Base-by-base conservation (phyloP, 768 basidiomycete species). In the Termitomyces sp. region DNA sequence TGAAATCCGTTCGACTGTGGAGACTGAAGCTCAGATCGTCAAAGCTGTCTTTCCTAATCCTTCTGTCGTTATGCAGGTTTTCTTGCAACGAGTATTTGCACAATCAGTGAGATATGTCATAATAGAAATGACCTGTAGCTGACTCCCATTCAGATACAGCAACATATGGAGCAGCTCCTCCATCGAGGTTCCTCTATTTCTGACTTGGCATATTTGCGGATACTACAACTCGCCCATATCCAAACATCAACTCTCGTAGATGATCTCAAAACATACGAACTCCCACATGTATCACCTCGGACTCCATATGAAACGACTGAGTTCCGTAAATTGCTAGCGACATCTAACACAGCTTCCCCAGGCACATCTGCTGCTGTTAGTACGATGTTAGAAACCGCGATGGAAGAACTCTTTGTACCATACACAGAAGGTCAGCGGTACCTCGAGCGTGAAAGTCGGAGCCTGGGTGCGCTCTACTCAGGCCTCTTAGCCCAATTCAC, bases 11-110 rank as follows among this genome's bases (percentile, higher is more conserved):
- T 77, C 78, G 4, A 98, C 96, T 0, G 94, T 98, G 22, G 91
- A 88, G 32, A 94, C 96, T 53, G 97, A 99, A 70, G 89, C 92
- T 0, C 94, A 98, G 66, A 99, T 99, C 50, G 95, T 99, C 27
- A 95, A 97, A 68, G 96, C 94, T 3, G 97, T 99, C 12, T 99
- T 99, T 69, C 97, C 97, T 0, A 94, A 96, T 62, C 96, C 97
- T 9, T 84, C 89, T 16, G 83, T 92, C 15, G 97, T 99, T 3
- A 95, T 98, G 93, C 94, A 97, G 68, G 95, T 98, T 15, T 98
- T 99, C 70, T 68, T 99, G 39, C 97, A 98, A 64, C 81, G 97
- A 32, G 93, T 99, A 1, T 99, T 99, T 71, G 96, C 95, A 2
- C 97, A 98, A 76, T 92, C 94, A 44, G 94, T 95, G 69, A 61